These are phyloP conservation scores for Aspergillus sclerotialis DNA, from an alignment of 2,329 filamentous ascomycete genomes.

Conservation along the genomic window DNA sequence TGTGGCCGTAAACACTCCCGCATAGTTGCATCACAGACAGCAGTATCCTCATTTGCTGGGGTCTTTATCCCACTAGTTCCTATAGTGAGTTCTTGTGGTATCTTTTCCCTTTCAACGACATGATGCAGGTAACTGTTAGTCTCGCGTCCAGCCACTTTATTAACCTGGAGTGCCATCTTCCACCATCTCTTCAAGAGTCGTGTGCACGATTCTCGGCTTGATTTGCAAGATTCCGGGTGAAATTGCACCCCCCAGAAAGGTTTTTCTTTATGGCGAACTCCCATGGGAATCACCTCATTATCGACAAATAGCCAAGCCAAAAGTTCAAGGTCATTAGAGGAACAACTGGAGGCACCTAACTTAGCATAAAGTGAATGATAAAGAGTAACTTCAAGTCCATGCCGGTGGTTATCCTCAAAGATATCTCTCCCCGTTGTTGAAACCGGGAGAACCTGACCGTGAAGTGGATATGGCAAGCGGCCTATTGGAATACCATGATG, in stretches of 20 bases:
- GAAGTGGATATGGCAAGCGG: conserved; percentile 64
- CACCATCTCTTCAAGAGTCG: conserved; percentile 71
- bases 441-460: conserved; percentile 71
- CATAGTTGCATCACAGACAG: too few species aligned
- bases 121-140: too few species aligned
- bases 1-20: too few species aligned
- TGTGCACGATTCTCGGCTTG: conserved; percentile 50
- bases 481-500: conserved; percentile 61
- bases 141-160: conserved; percentile 28
- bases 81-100: too few species aligned
- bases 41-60: too few species aligned
- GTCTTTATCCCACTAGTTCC: too few species aligned
- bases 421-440: conserved; percentile 56
- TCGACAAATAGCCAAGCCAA: conserved; percentile 54
- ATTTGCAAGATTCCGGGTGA: conserved; percentile 85
- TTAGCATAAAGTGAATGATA: conserved; percentile 61
- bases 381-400: conserved; percentile 61
- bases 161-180: conserved; percentile 56
- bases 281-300: conserved; percentile 61
- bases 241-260: conserved; percentile 88
- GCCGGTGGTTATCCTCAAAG: conserved; percentile 57
- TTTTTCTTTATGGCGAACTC: conserved; percentile 56
- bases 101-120: too few species aligned
- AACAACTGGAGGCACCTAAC: conserved; percentile 20
- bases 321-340: conserved; percentile 37